Base-by-base conservation (phyloP, 805 yeast species). In the Nematodospora valgi region DNA sequence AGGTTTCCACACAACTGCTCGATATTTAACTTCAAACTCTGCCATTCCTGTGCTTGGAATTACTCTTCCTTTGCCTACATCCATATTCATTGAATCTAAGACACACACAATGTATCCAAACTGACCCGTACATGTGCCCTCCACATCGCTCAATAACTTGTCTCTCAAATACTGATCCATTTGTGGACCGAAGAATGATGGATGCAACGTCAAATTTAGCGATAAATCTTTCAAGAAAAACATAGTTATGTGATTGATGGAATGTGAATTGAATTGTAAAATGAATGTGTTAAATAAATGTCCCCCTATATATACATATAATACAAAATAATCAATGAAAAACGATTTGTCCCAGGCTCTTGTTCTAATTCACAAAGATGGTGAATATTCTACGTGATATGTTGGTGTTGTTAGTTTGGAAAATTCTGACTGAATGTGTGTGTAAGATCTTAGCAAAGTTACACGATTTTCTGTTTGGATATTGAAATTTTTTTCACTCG, bases 81-180 rank as follows among this genome's bases (percentile, higher is more conserved):
- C 97, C 39, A 93, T 87, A 46, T 82, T 77, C 83, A 86, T 87
- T 46, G 94, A 86, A 56, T 93, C 98, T 56, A 93, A 71, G 28
- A 93, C 98, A 63, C 97, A 91, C 39, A 93, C 82, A 47, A 93
- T 93, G 59, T 93, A 93, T 10, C 98, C 98, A 68, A 93, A 93
- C 61, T 93, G 96, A 51, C 98, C 98, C 0, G 98, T 89, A 64
- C 98, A 93, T 1, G 98, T 88, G 17, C 98, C 98, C 64, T 93
- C 98, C 27, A 93, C 98, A 56, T 93, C 98, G 46, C 86, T 88
- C 40, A 93, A 73, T 43, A 93, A 72, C 60, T 91, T 89, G 54
- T 88, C 86, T 56, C 94, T 80, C 48, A 93, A 70, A 54, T 80
- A 91, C 56, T 87, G 94, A 62, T 85, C 88, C 98, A 93, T 93